Evolutionary conservation across 140 eudicot species (phyloP).

Genomic region (Anethum foeniculum): DNA sequence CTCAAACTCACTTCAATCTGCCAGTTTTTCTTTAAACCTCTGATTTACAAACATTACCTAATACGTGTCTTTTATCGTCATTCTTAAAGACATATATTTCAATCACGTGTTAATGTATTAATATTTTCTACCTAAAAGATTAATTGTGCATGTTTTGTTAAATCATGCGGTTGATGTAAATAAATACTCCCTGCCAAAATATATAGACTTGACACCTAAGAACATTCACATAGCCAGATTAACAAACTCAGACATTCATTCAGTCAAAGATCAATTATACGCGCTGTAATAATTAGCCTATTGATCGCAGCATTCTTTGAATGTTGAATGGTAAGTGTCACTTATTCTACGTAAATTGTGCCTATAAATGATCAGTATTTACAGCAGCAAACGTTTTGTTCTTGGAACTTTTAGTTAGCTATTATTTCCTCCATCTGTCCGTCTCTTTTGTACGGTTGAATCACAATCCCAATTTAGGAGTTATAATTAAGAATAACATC

Average conservation of each 20-base stretch:
- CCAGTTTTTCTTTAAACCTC: too few species aligned
- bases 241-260: neutral
- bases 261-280: neutral
- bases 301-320: neutral
- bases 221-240: neutral
- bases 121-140: neutral
- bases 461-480: too few species aligned
- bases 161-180: neutral
- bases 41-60: too few species aligned
- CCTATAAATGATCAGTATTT: neutral
- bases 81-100: too few species aligned
- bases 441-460: too few species aligned
- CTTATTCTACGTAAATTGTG: neutral
- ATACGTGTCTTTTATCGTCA: too few species aligned
- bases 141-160: neutral
- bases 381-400: too few species aligned
- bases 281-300: neutral
- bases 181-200: neutral
- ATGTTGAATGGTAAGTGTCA: neutral
- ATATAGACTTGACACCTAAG: neutral
- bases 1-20: too few species aligned
- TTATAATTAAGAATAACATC: too few species aligned
- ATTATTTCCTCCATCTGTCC: too few species aligned
- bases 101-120: too few species aligned
- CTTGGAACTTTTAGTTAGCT: too few species aligned